A percentile compares a stretch with the other conserved stretches of the same genome.
These are phyloP conservation scores for Peronosclerospora sorghi DNA, from an alignment of 352 stramenopile species.

Conservation along the genomic window DNA sequence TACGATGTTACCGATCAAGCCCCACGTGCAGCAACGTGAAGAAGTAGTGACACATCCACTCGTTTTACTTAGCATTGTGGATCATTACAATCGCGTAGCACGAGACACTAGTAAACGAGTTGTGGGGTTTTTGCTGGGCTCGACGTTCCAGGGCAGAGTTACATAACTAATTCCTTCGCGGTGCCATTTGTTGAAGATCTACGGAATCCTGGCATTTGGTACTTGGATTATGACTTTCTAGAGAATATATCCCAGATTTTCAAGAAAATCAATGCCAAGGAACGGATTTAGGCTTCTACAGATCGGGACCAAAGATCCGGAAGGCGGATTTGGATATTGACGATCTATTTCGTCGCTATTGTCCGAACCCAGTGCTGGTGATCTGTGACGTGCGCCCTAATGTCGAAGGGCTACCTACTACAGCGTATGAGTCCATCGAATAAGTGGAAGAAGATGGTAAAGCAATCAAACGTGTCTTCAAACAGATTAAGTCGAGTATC, in stretches of 20 bases:
- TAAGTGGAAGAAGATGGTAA: conserved; percentile 94
- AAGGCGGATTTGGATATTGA: conserved; percentile 93
- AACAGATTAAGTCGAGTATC: conserved; percentile 94
- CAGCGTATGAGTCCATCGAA: conserved; percentile 94
- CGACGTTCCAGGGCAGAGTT: conserved; percentile 88
- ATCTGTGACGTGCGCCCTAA: conserved; percentile 97
- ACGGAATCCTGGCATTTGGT: conserved; percentile 96
- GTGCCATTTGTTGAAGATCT: conserved; percentile 99
- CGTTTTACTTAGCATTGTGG: conserved; percentile 97
- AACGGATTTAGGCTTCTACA: conserved; percentile 99
- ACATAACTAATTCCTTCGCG: conserved; percentile 90
- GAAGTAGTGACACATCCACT: conserved; percentile 97
- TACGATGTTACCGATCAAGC: conserved; percentile 4
- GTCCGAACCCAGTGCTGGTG: conserved; percentile 92
- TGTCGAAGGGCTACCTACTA: conserved; percentile 93
- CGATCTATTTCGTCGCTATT: conserved; percentile 91
- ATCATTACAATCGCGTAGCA: conserved; percentile 99
- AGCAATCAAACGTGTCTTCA: conserved; percentile 95
- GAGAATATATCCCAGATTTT: conserved; percentile 97
- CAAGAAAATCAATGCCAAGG: conserved; percentile 94
- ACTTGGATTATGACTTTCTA: conserved; percentile 99
- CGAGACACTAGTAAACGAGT: conserved; percentile 97
- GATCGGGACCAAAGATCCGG: conserved; percentile 93
- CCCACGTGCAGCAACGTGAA: conserved; percentile 63
- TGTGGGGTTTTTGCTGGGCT: conserved; percentile 96